Evolutionary conservation across 2,329 filamentous ascomycete genomes (phyloP), one percentile per base, ranked within the genome.

Genomic region (Lachnellula hyalina): DNA sequence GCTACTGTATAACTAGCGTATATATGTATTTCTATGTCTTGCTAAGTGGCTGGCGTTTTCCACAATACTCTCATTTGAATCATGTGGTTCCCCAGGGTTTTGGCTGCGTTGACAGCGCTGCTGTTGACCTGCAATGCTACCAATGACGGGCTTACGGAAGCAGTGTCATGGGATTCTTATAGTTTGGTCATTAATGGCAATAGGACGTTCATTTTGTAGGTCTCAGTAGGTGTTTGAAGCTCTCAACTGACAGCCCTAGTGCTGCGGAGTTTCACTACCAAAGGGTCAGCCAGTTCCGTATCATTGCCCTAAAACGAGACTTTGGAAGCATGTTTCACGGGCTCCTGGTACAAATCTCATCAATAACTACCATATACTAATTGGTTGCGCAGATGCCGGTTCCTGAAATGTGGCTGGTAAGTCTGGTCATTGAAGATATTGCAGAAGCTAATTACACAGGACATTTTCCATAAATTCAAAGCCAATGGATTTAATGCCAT

Each of bases 391-490:
- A 28, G 28, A 71, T 81, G 35, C 79, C 78, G 0, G 76, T 80
- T 0, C 78, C 78, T 0, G 78, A 80, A 50, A 60, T 81, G 25
- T 81, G 79, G 76, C 63, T 69, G 21, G 68, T 72, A 54, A 47
- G 64, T 65, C 4, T 32, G 4, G 15, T 21, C 32, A 15, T 15
- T 23, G 19, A 32, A n/a, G 15, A 6, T 36, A 23, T 17, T 21
- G 49, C 34, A 25, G 17, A 35, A 53, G 40, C 19, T 28, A 28
- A 9, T 35, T 42, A 15, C 15, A 19, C 42, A 77, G 38, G 77
- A 81, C 58, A 74, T 81, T 35, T 78, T 81, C 54, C 77, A 81
- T 51, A 81, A 80, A 55, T 72, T 80, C 56, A 73, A 74, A 57
- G 75, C 78, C 8, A 77, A 75, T 60, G 78, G 78, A 0, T 78